Percentiles rank a stretch among this genome's conserved stretches.
Conservation (phyloP, 768 basidiomycete species). For the Amanita phalloides region DNA sequence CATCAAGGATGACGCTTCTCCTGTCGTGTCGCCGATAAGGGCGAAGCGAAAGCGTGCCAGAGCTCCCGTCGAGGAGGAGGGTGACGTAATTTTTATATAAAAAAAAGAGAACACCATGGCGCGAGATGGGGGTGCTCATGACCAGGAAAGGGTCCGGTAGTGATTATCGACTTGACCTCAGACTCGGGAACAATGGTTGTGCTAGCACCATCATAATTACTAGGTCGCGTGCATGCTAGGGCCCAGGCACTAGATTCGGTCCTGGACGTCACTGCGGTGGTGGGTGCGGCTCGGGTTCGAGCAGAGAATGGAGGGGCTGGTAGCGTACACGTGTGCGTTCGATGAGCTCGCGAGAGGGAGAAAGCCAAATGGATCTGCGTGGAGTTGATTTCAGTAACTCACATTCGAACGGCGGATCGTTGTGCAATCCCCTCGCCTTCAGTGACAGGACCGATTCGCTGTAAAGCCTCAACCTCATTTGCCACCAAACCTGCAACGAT, state of each 20-base stretch:
- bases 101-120: no score
- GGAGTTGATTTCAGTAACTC: neutral
- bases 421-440: slow-evolving; percentile 37
- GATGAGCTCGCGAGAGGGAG: slow-evolving; percentile 38
- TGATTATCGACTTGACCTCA: no score
- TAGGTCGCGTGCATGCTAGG: neutral
- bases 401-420: neutral
- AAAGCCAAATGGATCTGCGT: slow-evolving; percentile 31
- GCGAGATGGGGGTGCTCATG: neutral
- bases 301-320: neutral
- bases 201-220: no score
- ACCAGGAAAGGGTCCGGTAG: no score
- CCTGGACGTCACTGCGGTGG: neutral
- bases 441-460: slow-evolving; percentile 34
- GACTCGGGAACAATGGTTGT: no score
- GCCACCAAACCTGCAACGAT: slow-evolving; percentile 34
- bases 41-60: neutral
- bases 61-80: neutral
- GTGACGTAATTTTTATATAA: neutral
- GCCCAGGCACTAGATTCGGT: no score
- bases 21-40: neutral
- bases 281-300: neutral
- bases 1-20: neutral
- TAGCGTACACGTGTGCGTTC: neutral
- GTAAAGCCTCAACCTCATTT: slow-evolving; percentile 18